Evolutionary conservation across 352 stramenopile species (phyloP), one percentile per base, ranked within the genome.

Genomic region (Vaucheria bursata): DNA sequence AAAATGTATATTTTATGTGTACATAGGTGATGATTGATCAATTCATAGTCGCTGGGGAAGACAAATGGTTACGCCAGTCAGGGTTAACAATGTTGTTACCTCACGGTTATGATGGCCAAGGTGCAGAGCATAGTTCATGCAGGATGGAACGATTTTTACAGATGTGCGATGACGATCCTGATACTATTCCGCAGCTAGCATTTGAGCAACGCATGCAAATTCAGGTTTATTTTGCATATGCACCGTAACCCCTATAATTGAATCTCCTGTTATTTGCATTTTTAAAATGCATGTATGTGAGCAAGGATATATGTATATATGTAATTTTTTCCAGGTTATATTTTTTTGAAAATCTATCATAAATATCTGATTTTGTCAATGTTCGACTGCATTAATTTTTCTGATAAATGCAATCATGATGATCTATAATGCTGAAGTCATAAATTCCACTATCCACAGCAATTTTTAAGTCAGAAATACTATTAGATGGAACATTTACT

Each of bases 101-200:
- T 1, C 94, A 98, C 82, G 94, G 94, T 1, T 97, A 97, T 83
- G 93, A 98, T 85, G 94, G 94, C 37, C 91, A 97, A 87, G 94
- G 94, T 5, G 91, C 93, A 0, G 94, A 98, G 77, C 94, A 98
- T 86, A 97, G 90, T 35, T 95, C 87, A 75, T 97, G 92, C 85
- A 90, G 95, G 72, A 83, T 97, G 3, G 94, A 98, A 85, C 88
- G 95, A 37, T 98, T 97, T 83, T 86, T 98, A 34, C 66, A 85
- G 74, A 79, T 80, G 50, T 83, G 91, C 31, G 92, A 98, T 79
- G 93, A 98, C 83, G 93, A 98, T 87, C 91, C 91, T 71, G 91
- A 97, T 80, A 81, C 92, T 65, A 90, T 98, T 74, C 93, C 94
- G 38, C 67, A 89, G 25, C 95, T 98, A 88, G 88, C 89, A 72